Conservation (phyloP, 306 rosid species). For the Potentilla sterilis region DNA sequence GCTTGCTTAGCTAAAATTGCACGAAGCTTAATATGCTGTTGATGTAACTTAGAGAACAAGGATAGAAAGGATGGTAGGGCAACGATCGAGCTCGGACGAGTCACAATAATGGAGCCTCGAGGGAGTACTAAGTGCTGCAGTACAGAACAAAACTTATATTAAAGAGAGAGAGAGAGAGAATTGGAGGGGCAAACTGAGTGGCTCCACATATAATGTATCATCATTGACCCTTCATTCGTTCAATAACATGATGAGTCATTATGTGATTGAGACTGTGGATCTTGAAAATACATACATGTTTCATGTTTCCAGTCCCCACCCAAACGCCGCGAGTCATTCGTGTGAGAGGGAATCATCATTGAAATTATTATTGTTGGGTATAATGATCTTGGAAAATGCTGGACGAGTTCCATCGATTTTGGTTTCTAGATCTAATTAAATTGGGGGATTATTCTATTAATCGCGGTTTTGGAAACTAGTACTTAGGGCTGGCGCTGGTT, state of each 20-base stretch:
- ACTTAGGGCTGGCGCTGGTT: too few species aligned
- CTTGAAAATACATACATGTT: not conserved
- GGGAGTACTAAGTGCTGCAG: not conserved
- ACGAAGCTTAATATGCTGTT: not conserved
- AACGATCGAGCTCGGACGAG: not conserved
- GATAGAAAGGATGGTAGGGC: slow-evolving; percentile 1
- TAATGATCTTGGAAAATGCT: not conserved
- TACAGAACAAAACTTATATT: not conserved
- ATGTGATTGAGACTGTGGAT: not conserved
- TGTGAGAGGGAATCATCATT: not conserved
- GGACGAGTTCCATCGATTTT: not conserved
- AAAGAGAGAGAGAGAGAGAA: slow-evolving; percentile 6
- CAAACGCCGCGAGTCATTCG: not conserved
- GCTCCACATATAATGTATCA: not conserved
- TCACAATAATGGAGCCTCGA: not conserved
- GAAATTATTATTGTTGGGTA: not conserved
- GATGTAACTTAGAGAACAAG: slow-evolving; percentile 15
- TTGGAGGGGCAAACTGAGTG: not conserved
- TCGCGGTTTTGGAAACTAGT: too few species aligned
- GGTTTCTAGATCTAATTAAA: not conserved
- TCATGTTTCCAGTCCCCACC: not conserved
- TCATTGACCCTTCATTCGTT: slow-evolving; percentile 2
- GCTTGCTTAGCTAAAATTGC: not conserved
- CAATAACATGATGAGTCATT: slow-evolving; percentile 9
- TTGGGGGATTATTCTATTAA: too few species aligned